Conservation (phyloP, 2,329 filamentous ascomycete species). For the Diaporthe sp. region DNA sequence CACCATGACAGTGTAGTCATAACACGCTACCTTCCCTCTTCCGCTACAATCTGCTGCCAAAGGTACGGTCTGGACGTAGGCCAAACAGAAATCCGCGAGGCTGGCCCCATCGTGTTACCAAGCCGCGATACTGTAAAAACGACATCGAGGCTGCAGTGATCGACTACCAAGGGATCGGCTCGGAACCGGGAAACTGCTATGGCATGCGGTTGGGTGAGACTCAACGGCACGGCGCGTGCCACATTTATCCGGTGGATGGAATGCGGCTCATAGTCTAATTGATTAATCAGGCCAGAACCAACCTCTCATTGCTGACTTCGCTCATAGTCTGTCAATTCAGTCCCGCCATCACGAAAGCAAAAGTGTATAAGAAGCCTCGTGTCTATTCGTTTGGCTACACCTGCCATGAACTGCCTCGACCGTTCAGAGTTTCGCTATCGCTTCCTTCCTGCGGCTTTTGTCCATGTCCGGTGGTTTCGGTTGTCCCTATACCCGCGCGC, state of each 20-base stretch:
- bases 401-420: not conserved
- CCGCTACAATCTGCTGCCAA: not conserved
- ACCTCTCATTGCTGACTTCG: constrained; percentile 6
- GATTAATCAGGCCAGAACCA: constrained; percentile 4
- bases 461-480: not conserved
- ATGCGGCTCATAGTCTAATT: constrained; percentile 32
- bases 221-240: constrained; percentile 28
- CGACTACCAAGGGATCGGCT: constrained; percentile 29
- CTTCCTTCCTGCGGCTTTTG: not conserved
- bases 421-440: too few species aligned
- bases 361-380: constrained; percentile 1
- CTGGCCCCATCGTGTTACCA: not conserved
- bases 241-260: constrained; percentile 22
- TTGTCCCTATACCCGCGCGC: not conserved
- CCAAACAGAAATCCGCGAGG: not conserved
- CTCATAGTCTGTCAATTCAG: not conserved
- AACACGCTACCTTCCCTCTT: not conserved
- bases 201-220: constrained; percentile 17
- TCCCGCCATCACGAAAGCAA: not conserved
- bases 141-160: constrained; percentile 7
- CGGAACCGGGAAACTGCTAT: constrained; percentile 5
- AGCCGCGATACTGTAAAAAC: not conserved
- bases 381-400: constrained; percentile 9
- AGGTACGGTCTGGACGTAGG: not conserved
- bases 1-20: not conserved